Evolutionary conservation across 306 rosid species (phyloP).

Genomic region (Castanea crenata): DNA sequence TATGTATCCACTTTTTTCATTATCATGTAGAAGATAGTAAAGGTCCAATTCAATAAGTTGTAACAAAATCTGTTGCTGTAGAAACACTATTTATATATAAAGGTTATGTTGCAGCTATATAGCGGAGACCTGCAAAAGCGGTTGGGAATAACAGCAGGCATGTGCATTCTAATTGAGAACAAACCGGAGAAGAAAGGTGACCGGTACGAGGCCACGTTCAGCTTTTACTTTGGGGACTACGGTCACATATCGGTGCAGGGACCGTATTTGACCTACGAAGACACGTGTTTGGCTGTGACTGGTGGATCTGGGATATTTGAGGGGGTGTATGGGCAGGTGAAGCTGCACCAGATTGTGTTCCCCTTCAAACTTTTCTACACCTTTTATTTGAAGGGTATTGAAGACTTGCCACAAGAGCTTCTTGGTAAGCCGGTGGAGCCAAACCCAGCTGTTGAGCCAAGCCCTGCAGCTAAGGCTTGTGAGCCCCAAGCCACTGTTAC

Average conservation of each 20-base stretch:
- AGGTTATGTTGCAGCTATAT: conserved; percentile 31
- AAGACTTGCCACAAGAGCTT: conserved; percentile 55
- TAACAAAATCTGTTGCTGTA: too few species aligned
- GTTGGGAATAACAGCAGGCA: conserved; percentile 56
- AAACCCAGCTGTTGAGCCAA: conserved; percentile 40
- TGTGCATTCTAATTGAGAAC: conserved; percentile 53
- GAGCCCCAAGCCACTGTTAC: conserved; percentile 41
- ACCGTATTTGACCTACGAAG: conserved; percentile 60
- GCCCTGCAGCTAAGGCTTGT: conserved; percentile 47
- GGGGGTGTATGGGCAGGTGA: conserved; percentile 62
- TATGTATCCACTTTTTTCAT: too few species aligned
- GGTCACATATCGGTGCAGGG: conserved; percentile 72
- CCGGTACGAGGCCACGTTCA: conserved; percentile 55
- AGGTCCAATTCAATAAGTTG: too few species aligned
- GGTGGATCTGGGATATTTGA: conserved; percentile 80
- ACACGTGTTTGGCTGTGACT: conserved; percentile 52
- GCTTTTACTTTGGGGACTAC: conserved; percentile 66
- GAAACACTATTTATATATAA: too few species aligned
- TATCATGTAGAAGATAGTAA: too few species aligned
- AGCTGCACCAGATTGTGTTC: conserved; percentile 62
- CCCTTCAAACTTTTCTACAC: conserved; percentile 68
- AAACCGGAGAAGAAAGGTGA: conserved; percentile 66
- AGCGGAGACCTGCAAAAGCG: conserved; percentile 57
- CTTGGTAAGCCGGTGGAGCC: conserved; percentile 41
- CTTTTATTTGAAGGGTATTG: conserved; percentile 52